These are phyloP conservation scores for Xylariaceae sp. DNA, from an alignment of 2,329 filamentous ascomycete species.

Conservation along the genomic window DNA sequence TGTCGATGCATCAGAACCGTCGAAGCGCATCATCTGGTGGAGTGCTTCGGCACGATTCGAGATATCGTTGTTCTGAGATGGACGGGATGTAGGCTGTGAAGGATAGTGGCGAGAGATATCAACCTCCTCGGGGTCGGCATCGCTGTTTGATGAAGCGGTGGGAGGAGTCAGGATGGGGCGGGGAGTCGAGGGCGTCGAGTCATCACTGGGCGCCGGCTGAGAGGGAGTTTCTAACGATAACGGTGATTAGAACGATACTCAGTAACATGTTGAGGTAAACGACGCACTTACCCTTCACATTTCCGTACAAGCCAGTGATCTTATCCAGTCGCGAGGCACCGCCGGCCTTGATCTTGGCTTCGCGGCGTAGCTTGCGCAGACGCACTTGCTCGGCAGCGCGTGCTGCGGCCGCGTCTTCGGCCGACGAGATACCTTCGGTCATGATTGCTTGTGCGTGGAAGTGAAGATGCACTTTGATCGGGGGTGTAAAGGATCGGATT, in stretches of 20 bases:
- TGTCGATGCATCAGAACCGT: slow-evolving; percentile 31
- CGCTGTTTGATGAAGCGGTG: slow-evolving; percentile 32
- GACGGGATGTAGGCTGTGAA: slow-evolving; percentile 43
- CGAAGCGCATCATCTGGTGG: slow-evolving; percentile 59
- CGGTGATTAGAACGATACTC: slow-evolving; percentile 1
- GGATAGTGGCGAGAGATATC: slow-evolving; percentile 73
- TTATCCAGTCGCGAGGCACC: slow-evolving; percentile 65
- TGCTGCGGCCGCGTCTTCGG: slow-evolving; percentile 46
- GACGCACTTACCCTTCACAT: slow-evolving; percentile 40
- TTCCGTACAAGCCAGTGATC: slow-evolving; percentile 66
- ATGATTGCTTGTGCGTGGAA: slow-evolving; percentile 14
- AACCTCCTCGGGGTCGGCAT: slow-evolving; percentile 67
- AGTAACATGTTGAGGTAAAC: too few relatives aligned
- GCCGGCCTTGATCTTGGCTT: slow-evolving; percentile 71
- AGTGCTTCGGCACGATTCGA: slow-evolving; percentile 50
- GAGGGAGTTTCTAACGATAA: slow-evolving; percentile 32
- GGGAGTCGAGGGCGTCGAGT: slow-evolving; percentile 6
- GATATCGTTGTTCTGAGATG: slow-evolving; percentile 33
- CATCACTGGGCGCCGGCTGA: slow-evolving; percentile 25
- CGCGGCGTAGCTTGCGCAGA: slow-evolving; percentile 70
- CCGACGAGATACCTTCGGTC: slow-evolving; percentile 26
- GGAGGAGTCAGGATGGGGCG: slow-evolving; percentile 23
- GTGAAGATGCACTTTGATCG: background rate
- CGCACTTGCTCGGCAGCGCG: slow-evolving; percentile 62
- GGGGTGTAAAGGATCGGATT: background rate